A percentile compares a stretch with the other conserved stretches of the same genome.
Conservation (phyloP, 2,329 filamentous ascomycete genomes). For the Apiospora phragmitis region DNA sequence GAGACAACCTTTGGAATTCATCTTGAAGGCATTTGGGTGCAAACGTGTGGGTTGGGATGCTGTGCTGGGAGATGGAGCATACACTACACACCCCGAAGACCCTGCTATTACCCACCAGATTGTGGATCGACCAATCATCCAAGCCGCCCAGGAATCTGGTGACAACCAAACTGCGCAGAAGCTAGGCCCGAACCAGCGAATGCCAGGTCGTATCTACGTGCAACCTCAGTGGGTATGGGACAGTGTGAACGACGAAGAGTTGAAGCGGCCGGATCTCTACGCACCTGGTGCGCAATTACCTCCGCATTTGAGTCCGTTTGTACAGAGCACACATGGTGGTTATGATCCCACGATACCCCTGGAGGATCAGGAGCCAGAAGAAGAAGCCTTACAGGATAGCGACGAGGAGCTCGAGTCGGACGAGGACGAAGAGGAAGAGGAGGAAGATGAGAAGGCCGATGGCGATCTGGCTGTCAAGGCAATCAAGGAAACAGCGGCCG, state of each 20-base stretch:
- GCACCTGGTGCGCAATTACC: slow-evolving; percentile 87
- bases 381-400: slow-evolving; percentile 73
- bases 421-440: slow-evolving; percentile 41
- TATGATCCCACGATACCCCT: slow-evolving; percentile 89
- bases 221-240: slow-evolving; percentile 99
- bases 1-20: slow-evolving; percentile 85
- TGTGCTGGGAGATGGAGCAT: slow-evolving; percentile 87
- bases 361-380: slow-evolving; percentile 84
- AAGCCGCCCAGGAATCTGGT: slow-evolving; percentile 50
- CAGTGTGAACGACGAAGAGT: slow-evolving; percentile 85
- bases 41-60: slow-evolving; percentile 94
- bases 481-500: slow-evolving; percentile 41
- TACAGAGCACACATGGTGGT: slow-evolving; percentile 79
- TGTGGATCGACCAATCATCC: slow-evolving; percentile 82
- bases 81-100: slow-evolving; percentile 85
- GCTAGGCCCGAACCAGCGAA: slow-evolving; percentile 64
- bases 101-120: slow-evolving; percentile 93
- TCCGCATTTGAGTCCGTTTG: slow-evolving; percentile 94
- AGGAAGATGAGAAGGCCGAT: slow-evolving; percentile 24
- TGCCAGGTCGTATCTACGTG: slow-evolving; percentile 89
- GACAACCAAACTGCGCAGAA: slow-evolving; percentile 64
- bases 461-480: slow-evolving; percentile 36
- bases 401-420: slow-evolving; percentile 53
- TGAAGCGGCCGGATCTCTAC: slow-evolving; percentile 85
- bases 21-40: slow-evolving; percentile 91